Percentiles rank a stretch among this genome's conserved stretches.
These are phyloP conservation scores for Calonectria pteridis DNA, from an alignment of 2,329 filamentous ascomycete genomes.

Conservation along the genomic window DNA sequence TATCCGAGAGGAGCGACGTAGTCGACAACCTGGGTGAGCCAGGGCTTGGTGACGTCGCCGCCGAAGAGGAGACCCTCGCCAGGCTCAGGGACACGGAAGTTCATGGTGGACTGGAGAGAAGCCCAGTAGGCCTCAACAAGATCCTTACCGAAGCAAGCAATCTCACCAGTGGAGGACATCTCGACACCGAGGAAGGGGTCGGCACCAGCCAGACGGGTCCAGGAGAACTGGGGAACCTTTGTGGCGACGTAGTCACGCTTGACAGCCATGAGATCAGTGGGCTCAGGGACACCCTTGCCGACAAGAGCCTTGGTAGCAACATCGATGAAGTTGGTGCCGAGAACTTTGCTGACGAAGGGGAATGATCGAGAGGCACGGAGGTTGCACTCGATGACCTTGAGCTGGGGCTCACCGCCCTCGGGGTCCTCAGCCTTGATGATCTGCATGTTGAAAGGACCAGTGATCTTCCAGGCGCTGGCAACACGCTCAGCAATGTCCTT, in stretches of 20 bases:
- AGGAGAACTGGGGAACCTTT: slow-evolving; percentile 99
- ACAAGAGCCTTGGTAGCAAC: slow-evolving; percentile 93
- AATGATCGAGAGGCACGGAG: slow-evolving; percentile 97
- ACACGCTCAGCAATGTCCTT: slow-evolving; percentile 98
- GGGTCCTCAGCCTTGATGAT: slow-evolving; percentile 93
- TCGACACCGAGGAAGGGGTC: slow-evolving; percentile 98
- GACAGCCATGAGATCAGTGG: slow-evolving; percentile 87
- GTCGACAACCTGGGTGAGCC: slow-evolving; percentile 84
- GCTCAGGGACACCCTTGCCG: slow-evolving; percentile 85
- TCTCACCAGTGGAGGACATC: slow-evolving; percentile 97
- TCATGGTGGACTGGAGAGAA: slow-evolving; percentile 96
- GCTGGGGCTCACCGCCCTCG: slow-evolving; percentile 78
- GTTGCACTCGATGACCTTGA: slow-evolving; percentile 99
- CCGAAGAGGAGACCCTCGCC: slow-evolving; percentile 97
- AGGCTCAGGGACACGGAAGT: slow-evolving; percentile 95
- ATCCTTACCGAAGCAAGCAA: slow-evolving; percentile 98
- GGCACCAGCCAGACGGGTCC: slow-evolving; percentile 96
- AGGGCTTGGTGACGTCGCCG: slow-evolving; percentile 79
- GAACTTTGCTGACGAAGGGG: slow-evolving; percentile 97
- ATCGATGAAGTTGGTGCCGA: slow-evolving; percentile 97
- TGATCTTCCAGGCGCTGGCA: slow-evolving; percentile 96
- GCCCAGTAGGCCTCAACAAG: slow-evolving; percentile 98
- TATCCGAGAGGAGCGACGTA: slow-evolving; percentile 91
- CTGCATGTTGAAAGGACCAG: slow-evolving; percentile 99
- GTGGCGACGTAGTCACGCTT: slow-evolving; percentile 95